Conservation (phyloP, 805 yeast species). For the Geotrichum ghanense region DNA sequence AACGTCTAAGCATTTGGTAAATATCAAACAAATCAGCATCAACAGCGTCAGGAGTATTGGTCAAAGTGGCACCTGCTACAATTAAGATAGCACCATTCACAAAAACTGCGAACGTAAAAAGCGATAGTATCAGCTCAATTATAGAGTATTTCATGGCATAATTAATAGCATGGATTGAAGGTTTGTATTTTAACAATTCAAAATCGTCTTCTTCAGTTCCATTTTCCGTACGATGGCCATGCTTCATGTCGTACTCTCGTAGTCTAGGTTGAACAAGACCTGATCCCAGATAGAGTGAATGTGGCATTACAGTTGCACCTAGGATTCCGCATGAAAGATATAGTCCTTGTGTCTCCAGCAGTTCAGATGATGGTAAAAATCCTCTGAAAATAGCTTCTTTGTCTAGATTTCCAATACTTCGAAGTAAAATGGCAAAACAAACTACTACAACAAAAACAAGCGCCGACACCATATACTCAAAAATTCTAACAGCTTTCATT, state of each 20-base stretch:
- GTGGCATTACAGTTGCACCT: slow-evolving; percentile 96
- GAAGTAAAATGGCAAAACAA: slow-evolving; percentile 64
- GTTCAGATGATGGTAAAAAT: slow-evolving; percentile 55
- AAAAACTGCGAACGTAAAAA: slow-evolving; percentile 81
- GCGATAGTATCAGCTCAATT: slow-evolving; percentile 69
- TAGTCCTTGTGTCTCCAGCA: slow-evolving; percentile 51
- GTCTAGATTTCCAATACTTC: slow-evolving; percentile 35
- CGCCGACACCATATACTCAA: slow-evolving; percentile 62
- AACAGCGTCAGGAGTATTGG: slow-evolving; percentile 46
- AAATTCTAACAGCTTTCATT: slow-evolving; percentile 59
- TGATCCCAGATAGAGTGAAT: slow-evolving; percentile 72
- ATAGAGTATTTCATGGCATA: slow-evolving; percentile 76
- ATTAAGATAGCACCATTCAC: slow-evolving; percentile 84
- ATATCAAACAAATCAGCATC: slow-evolving; percentile 78
- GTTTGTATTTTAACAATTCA: slow-evolving; percentile 36
- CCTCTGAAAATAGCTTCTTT: slow-evolving; percentile 47
- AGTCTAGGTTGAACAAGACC: slow-evolving; percentile 81
- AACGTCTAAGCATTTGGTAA: slow-evolving; percentile 54
- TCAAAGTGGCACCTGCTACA: slow-evolving; percentile 82
- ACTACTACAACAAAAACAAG: slow-evolving; percentile 64
- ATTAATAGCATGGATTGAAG: slow-evolving; percentile 69
- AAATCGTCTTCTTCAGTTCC: slow-evolving; percentile 20
- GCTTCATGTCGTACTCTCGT: slow-evolving; percentile 55
- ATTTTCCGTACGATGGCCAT: slow-evolving; percentile 28
- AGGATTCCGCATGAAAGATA: slow-evolving; percentile 72